Evolutionary conservation across 257 asterid genomes (phyloP), one percentile per base, ranked within the genome.

Genomic region (Nicotiana tabacum): DNA sequence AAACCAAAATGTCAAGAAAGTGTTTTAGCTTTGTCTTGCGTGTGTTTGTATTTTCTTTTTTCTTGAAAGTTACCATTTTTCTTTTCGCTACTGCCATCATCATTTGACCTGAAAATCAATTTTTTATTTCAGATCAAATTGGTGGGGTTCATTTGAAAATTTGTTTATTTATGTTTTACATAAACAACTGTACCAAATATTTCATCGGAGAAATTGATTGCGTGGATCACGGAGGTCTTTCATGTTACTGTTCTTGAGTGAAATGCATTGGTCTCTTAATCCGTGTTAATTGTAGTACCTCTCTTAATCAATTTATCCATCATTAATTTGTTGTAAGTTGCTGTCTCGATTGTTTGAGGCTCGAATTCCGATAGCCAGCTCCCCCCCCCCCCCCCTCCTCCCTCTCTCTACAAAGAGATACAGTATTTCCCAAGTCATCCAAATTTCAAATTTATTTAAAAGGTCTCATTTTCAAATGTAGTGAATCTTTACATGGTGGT

Each of bases 121-220:
- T 68, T 21, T 70, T 57, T 46, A 64, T 80, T 83, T 79, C 83
- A 88, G 88, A 82, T 86, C 83, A 81, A 84, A 84, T 55, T 32
- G 33, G 82, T 86, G 66, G 61, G 77, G 78, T 67, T 83, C 27
- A 58, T 77, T 84, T 87, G 72, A 82, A 86, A 83, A 77, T 78
- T 82, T 72, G 82, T 86, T 89, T 70, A 87, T 84, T 87, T 88
- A 27, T 27, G 90, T 85, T 87, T 88, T 43, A 84, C 85, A 83
- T 51, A 74, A 82, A 85, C 58, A 43, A 64, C 62, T 83, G 81
- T 81, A 66, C 83, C 83, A 87, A 87, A 78, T 68, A 83, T 57
- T 78, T 82, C 35, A 17, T 77, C 55, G 79, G 46, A 74, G 69
- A 72, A 58, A 55, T 76, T 55, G 8, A 77, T 10, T 10, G 84